phyloP scores from a whole-genome alignment of 1,139 yeast genomes.

The Sugiyamaella grinbergsii region DNA sequence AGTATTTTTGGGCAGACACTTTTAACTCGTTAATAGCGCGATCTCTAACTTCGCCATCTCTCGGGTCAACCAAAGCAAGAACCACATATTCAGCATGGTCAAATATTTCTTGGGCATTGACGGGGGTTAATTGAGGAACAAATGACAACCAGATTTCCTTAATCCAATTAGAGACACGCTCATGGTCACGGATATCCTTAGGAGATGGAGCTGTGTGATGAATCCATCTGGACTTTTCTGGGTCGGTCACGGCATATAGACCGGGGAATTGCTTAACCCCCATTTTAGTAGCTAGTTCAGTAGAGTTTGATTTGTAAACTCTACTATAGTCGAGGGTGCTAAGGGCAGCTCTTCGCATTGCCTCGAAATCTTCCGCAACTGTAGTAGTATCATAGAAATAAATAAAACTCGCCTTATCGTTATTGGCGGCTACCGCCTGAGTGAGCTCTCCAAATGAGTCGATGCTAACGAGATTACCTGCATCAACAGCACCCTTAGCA shows the following conservation, averaged over 20 bases:
- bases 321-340: slow-evolving; percentile 42
- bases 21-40: slow-evolving; percentile 38
- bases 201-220: slow-evolving; percentile 41
- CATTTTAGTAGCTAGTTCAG: slow-evolving; percentile 37
- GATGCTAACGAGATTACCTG: slow-evolving; percentile 34
- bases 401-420: slow-evolving; percentile 37
- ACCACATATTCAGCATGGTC: slow-evolving; percentile 39
- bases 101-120: slow-evolving; percentile 41
- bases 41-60: slow-evolving; percentile 34
- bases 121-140: slow-evolving; percentile 44
- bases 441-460: slow-evolving; percentile 33
- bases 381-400: slow-evolving; percentile 46
- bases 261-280: slow-evolving; percentile 40
- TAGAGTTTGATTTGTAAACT: slow-evolving; percentile 40
- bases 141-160: slow-evolving; percentile 41
- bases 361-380: slow-evolving; percentile 46
- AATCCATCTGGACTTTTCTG: slow-evolving; percentile 31
- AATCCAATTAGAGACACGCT: slow-evolving; percentile 40
- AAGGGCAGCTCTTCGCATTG: slow-evolving; percentile 41
- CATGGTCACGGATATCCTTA: slow-evolving; percentile 41
- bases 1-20: slow-evolving; percentile 39
- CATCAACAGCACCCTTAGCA: slow-evolving; percentile 39
- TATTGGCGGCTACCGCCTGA: slow-evolving; percentile 5
- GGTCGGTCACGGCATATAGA: slow-evolving; percentile 40
- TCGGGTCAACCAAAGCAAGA: slow-evolving; percentile 42